Percentiles rank a stretch among this genome's conserved stretches.
Evolutionary conservation across 225 moss, liverwort and hornwort genomes (phyloP).

Genomic region (Pleurozium schreberi): DNA sequence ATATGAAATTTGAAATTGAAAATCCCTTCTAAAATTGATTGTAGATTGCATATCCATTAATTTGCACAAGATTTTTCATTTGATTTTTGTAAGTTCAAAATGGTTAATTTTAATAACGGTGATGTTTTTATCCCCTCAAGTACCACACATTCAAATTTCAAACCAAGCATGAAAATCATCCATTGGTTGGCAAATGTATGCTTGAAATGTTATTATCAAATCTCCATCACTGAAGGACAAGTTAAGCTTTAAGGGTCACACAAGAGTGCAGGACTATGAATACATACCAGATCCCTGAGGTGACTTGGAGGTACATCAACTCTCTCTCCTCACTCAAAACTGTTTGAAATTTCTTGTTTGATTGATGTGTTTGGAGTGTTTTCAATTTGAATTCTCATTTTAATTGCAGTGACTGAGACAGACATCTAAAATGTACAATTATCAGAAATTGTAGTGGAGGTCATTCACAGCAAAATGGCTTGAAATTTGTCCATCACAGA

Average conservation of each 20-base stretch:
- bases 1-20: neutral
- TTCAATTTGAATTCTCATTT: neutral
- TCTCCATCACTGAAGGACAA: neutral
- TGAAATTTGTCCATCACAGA: too few relatives aligned
- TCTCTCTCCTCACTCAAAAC: neutral
- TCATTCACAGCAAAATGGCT: too few relatives aligned
- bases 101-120: too few relatives aligned
- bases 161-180: neutral
- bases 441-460: neutral
- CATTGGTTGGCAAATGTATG: too few relatives aligned
- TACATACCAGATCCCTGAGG: neutral
- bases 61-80: neutral
- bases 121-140: too few relatives aligned
- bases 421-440: neutral
- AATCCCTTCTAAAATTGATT: too few relatives aligned
- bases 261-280: neutral
- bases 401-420: neutral
- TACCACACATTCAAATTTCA: accelerated
- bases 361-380: neutral
- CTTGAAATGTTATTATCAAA: neutral
- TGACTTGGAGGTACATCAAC: too few relatives aligned
- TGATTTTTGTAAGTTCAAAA: neutral
- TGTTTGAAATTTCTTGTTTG: neutral
- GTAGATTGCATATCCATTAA: neutral
- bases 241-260: neutral